These are phyloP conservation scores for Neonothopanus nambi DNA, from an alignment of 1,284 basidiomycete genomes.

Conservation along the genomic window DNA sequence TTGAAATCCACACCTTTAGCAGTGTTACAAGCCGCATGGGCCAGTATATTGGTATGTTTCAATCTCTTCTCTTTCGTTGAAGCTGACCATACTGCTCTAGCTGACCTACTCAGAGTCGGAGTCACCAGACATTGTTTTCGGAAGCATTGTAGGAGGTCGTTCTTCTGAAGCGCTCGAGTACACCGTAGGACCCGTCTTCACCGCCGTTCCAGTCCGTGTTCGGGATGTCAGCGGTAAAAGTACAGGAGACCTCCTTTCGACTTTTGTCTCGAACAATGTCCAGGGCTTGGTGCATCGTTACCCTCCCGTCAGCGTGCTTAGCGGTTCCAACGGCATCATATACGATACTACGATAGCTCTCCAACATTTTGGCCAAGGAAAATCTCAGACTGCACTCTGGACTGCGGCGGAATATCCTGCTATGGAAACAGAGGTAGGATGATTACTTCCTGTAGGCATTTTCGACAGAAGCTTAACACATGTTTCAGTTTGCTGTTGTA, in stretches of 20 bases:
- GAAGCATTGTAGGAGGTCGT: constrained; percentile 12
- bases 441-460: not conserved
- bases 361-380: constrained; percentile 11
- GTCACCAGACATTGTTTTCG: constrained; percentile 13
- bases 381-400: constrained; percentile 13
- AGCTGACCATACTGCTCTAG: not conserved
- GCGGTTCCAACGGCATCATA: constrained; percentile 12
- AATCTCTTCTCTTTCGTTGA: not conserved
- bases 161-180: constrained; percentile 9
- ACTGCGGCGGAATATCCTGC: constrained; percentile 12
- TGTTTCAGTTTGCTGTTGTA: constrained; percentile 4
- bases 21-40: constrained; percentile 13
- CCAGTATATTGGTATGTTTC: constrained; percentile 1
- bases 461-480: not conserved
- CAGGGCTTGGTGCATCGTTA: constrained; percentile 9
- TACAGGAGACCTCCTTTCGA: constrained; percentile 4
- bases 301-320: constrained; percentile 15
- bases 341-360: constrained; percentile 16
- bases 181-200: constrained; percentile 14
- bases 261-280: constrained; percentile 3
- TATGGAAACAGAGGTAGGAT: constrained; percentile 15
- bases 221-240: not conserved
- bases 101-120: constrained; percentile 14
- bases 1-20: constrained; percentile 9
- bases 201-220: constrained; percentile 10